phyloP scores from a whole-genome alignment of 345 rosid species.

The Gynandropsis gynandra region DNA sequence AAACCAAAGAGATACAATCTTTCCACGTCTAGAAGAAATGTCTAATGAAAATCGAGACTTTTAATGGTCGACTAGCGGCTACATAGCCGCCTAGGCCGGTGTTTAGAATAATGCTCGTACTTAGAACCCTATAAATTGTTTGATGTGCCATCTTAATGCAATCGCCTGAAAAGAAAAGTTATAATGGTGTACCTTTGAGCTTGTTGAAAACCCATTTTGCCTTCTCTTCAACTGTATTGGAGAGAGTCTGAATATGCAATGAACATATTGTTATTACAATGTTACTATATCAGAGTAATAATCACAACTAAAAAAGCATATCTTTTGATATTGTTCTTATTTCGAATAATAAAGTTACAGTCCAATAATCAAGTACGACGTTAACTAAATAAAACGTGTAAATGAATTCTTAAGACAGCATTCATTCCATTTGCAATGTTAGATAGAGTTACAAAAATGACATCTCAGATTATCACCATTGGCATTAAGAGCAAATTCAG shows the following conservation, averaged over 20 bases:
- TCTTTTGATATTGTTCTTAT: not conserved
- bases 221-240: constrained; percentile 89
- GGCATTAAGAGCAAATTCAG: too few relatives aligned
- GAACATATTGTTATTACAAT: not conserved
- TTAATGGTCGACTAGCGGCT: too few relatives aligned
- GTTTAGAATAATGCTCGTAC: too few relatives aligned
- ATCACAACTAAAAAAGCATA: not conserved
- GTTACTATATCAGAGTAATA: not conserved
- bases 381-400: not conserved
- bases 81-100: too few relatives aligned
- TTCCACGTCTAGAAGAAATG: too few relatives aligned
- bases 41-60: too few relatives aligned
- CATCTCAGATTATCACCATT: too few relatives aligned
- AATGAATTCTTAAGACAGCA: not conserved
- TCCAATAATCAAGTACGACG: not conserved
- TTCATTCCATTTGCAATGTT: not conserved
- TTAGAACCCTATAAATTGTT: too few relatives aligned
- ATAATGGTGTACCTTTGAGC: constrained; percentile 56
- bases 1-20: too few relatives aligned
- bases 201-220: constrained; percentile 97
- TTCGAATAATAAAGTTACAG: not conserved
- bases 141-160: too few relatives aligned
- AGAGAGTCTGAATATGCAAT: constrained; percentile 53
- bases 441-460: too few relatives aligned
- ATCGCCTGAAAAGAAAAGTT: not conserved